phyloP scores from a whole-genome alignment of 805 yeast genomes.

The Ascoidea tarda region DNA sequence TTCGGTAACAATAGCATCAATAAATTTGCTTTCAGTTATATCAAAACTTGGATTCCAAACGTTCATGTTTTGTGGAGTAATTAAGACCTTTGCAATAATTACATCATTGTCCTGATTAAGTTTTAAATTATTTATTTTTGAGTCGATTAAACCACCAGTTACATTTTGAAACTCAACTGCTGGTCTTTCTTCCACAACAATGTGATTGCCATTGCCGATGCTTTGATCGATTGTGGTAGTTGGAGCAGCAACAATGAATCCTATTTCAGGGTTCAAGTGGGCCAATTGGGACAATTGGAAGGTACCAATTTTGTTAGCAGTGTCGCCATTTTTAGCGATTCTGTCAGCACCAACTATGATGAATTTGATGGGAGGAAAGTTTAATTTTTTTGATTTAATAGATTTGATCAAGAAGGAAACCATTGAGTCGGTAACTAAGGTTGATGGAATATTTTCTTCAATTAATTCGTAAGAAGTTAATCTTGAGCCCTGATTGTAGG shows the following conservation, averaged over 20 bases:
- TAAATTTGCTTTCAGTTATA: constrained; percentile 70
- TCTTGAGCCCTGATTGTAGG: constrained; percentile 93
- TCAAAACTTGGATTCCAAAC: constrained; percentile 98
- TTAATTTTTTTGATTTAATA: constrained; percentile 17
- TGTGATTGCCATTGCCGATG: constrained; percentile 55
- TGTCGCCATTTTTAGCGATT: constrained; percentile 84
- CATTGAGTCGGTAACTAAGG: constrained; percentile 85
- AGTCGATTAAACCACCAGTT: constrained; percentile 45
- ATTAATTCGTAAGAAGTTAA: constrained; percentile 84
- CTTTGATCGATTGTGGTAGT: constrained; percentile 72
- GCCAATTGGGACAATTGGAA: constrained; percentile 74
- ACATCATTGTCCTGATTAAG: constrained; percentile 18
- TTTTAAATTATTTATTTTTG: constrained; percentile 13
- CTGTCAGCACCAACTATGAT: constrained; percentile 94
- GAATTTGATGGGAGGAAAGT: constrained; percentile 57
- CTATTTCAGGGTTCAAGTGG: constrained; percentile 45
- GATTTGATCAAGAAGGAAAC: constrained; percentile 60
- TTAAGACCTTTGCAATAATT: constrained; percentile 39
- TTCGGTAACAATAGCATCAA: constrained; percentile 88
- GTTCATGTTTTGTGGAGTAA: constrained; percentile 71
- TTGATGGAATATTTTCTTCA: constrained; percentile 76
- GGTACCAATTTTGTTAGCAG: constrained; percentile 95
- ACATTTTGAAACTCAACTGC: constrained; percentile 63
- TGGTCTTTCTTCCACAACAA: constrained; percentile 82
- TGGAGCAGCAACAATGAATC: constrained; percentile 92